phyloP scores from a whole-genome alignment of 768 basidiomycete genomes.

The Mrakia hoshinonis region DNA sequence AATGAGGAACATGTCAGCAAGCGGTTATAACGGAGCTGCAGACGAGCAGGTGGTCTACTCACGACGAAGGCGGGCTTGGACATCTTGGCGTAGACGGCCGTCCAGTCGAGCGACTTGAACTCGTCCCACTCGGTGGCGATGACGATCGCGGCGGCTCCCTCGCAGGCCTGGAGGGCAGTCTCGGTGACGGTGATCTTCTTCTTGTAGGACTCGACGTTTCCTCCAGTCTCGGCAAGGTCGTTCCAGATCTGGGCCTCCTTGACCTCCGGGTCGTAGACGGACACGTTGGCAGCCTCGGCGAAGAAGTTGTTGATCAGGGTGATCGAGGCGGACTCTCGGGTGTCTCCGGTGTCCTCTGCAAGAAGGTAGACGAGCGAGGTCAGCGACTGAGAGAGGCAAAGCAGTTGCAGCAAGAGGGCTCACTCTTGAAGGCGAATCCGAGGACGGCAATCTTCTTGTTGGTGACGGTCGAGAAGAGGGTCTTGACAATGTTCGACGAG shows the following conservation, averaged over 20 bases:
- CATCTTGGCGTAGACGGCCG: constrained; percentile 72
- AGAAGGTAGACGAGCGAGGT: background rate
- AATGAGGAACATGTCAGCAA: background rate
- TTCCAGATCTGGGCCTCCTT: constrained; percentile 72
- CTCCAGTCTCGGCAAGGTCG: constrained; percentile 34
- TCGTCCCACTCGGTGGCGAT: constrained; percentile 79
- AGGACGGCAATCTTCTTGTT: constrained; percentile 81
- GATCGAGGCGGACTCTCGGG: constrained; percentile 93
- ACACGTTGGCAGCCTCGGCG: constrained; percentile 74
- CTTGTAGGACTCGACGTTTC: constrained; percentile 63
- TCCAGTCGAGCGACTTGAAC: constrained; percentile 88
- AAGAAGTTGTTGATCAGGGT: constrained; percentile 89
- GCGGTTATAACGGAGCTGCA: no score
- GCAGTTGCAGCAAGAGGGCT: background rate
- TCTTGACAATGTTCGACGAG: constrained; percentile 91
- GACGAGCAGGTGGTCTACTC: background rate
- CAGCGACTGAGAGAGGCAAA: background rate
- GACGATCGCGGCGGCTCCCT: constrained; percentile 81
- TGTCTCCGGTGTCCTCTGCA: constrained; percentile 98
- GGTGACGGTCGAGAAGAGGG: constrained; percentile 96
- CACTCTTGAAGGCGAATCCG: constrained; percentile 59
- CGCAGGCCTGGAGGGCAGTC: constrained; percentile 79
- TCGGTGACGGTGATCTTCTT: constrained; percentile 71
- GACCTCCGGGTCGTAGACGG: constrained; percentile 55
- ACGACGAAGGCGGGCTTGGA: constrained; percentile 91